A percentile compares a stretch with the other conserved stretches of the same genome.
These are phyloP conservation scores for Schoenoplectus tabernaemontani DNA, from an alignment of 202 grass and related monocot species.

Conservation along the genomic window DNA sequence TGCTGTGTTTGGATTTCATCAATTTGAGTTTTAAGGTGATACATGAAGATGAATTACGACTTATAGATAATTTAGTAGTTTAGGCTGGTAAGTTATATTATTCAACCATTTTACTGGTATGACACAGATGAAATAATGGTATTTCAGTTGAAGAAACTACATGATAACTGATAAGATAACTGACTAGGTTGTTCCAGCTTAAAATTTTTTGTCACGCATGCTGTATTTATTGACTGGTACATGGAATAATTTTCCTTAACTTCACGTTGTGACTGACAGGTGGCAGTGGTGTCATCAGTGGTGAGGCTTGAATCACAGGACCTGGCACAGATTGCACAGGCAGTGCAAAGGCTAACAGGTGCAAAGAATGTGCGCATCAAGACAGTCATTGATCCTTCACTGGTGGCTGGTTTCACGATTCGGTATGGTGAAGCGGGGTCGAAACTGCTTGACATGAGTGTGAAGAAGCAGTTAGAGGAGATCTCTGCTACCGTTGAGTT, in stretches of 20 bases:
- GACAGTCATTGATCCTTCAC: conserved; percentile 56
- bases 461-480: conserved; percentile 79
- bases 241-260: neutral
- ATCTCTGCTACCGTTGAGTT: conserved; percentile 59
- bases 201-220: neutral
- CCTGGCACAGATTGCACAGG: conserved; percentile 78
- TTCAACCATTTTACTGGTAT: neutral
- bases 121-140: neutral
- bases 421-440: conserved; percentile 55
- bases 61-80: neutral
- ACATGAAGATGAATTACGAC: neutral
- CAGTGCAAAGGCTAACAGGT: conserved; percentile 59
- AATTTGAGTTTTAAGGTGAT: neutral
- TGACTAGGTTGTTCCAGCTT: neutral
- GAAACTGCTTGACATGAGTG: conserved; percentile 83
- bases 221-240: neutral
- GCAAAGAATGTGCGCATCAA: conserved; percentile 81
- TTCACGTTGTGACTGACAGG: neutral
- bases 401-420: conserved; percentile 88
- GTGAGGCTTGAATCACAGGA: conserved; percentile 78
- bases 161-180: neutral
- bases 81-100: neutral
- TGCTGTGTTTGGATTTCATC: neutral
- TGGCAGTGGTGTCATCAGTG: conserved; percentile 64
- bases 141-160: neutral